phyloP scores from a whole-genome alignment of 768 basidiomycete genomes.

The Pisolithus albus region DNA sequence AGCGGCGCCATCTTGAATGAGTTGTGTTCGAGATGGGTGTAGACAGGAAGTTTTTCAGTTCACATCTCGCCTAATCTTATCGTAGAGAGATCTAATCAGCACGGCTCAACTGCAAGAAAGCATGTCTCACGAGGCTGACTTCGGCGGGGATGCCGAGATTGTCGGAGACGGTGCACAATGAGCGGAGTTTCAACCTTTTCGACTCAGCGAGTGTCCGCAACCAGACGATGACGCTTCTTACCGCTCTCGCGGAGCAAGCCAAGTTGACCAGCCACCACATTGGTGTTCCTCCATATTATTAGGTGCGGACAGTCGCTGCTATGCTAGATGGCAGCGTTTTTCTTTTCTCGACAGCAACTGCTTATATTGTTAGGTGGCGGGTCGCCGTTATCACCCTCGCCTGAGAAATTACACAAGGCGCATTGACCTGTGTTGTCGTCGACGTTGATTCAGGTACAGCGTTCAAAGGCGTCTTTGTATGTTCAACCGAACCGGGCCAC shows the following conservation, averaged over 20 bases:
- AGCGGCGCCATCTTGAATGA: slow-evolving; percentile 43
- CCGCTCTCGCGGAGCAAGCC: background rate
- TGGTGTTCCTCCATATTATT: too few relatives aligned
- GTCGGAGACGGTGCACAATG: slow-evolving; percentile 16
- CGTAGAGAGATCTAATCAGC: background rate
- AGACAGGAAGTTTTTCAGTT: background rate
- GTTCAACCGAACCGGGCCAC: slow-evolving; percentile 4
- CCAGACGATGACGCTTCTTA: background rate
- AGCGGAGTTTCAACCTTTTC: slow-evolving; percentile 17
- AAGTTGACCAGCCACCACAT: background rate
- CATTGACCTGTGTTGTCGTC: slow-evolving; percentile 4
- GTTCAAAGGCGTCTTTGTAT: slow-evolving; percentile 18
- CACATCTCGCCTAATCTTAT: background rate
- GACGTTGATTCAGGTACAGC: background rate
- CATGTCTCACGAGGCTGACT: background rate
- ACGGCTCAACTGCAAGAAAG: background rate
- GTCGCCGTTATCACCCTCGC: too few relatives aligned
- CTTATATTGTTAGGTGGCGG: too few relatives aligned
- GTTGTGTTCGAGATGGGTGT: background rate
- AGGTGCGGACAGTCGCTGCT: too few relatives aligned
- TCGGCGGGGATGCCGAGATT: background rate
- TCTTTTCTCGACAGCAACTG: too few relatives aligned
- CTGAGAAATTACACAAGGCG: background rate
- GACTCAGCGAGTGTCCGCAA: slow-evolving; percentile 11
- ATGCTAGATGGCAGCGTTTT: too few relatives aligned